Percentiles rank a stretch among this genome's conserved stretches.
These are phyloP conservation scores for Verticillium longisporum DNA, from an alignment of 2,329 filamentous ascomycete genomes.

Conservation along the genomic window DNA sequence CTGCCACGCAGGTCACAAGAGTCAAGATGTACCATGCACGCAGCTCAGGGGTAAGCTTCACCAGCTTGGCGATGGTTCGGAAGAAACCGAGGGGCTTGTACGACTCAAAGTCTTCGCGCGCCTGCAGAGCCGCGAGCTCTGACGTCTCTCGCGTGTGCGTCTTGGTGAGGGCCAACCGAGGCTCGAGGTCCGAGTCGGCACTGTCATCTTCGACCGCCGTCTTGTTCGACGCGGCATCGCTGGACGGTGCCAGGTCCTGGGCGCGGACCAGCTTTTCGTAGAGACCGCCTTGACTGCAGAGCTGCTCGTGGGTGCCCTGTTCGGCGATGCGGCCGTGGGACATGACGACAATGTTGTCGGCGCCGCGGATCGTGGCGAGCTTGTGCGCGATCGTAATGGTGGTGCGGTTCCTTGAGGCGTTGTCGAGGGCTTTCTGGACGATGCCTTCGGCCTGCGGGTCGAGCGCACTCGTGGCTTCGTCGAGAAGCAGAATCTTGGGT, in stretches of 20 bases:
- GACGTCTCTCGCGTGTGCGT: background rate
- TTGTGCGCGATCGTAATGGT: conserved; percentile 54
- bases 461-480: conserved; percentile 55
- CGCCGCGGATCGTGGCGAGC: conserved; percentile 43
- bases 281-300: conserved; percentile 24
- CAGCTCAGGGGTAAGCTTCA: conserved; percentile 5
- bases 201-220: background rate
- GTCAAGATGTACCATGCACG: conserved; percentile 6
- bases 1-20: background rate
- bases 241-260: background rate
- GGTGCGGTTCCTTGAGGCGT: conserved; percentile 44
- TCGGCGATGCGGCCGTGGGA: conserved; percentile 46
- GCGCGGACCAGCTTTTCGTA: background rate
- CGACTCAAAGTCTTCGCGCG: conserved; percentile 5
- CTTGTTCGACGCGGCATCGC: background rate
- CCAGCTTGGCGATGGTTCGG: conserved; percentile 7
- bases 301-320: conserved; percentile 48
- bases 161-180: background rate
- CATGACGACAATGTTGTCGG: conserved; percentile 54
- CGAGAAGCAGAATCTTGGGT: conserved; percentile 50
- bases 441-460: conserved; percentile 50
- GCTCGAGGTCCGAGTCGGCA: background rate
- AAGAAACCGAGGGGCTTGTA: conserved; percentile 5
- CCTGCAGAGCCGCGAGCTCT: background rate
- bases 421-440: conserved; percentile 41